Evolutionary conservation across 495 filamentous ascomycete genomes (phyloP).

Genomic region (Annulohypoxylon stygium): DNA sequence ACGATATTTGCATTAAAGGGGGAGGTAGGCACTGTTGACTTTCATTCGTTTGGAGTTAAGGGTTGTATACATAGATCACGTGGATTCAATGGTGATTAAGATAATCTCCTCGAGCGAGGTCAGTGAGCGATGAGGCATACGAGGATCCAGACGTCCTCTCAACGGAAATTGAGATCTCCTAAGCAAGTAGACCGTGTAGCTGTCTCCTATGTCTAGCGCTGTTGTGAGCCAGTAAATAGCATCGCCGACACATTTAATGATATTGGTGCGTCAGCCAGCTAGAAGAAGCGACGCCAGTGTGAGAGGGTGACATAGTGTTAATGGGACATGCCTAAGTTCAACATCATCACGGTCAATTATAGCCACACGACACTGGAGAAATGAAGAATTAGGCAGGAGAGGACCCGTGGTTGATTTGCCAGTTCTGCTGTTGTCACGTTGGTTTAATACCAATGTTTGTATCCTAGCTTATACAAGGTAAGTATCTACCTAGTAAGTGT

Average conservation of each 20-base stretch:
- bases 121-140: conserved; percentile 19
- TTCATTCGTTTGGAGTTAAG: conserved; percentile 44
- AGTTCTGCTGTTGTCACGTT: too few species aligned
- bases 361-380: too few species aligned
- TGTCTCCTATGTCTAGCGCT: conserved; percentile 25
- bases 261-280: background rate
- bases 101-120: conserved; percentile 31
- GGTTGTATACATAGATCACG: conserved; percentile 50
- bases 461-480: too few species aligned
- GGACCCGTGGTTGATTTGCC: too few species aligned
- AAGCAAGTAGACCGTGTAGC: conserved; percentile 2
- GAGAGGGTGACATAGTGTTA: background rate
- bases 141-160: background rate
- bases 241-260: conserved; percentile 1
- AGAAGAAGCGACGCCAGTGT: background rate
- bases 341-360: too few species aligned
- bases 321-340: background rate
- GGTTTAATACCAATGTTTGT: too few species aligned
- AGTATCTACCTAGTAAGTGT: background rate
- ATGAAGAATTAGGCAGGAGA: too few species aligned
- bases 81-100: conserved; percentile 38
- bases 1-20: conserved; percentile 42
- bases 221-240: conserved; percentile 15
- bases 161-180: conserved; percentile 20
- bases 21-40: conserved; percentile 35